A percentile compares a stretch with the other conserved stretches of the same genome.
phyloP scores from a whole-genome alignment of 768 basidiomycete species.

The Gymnopilus junonius region DNA sequence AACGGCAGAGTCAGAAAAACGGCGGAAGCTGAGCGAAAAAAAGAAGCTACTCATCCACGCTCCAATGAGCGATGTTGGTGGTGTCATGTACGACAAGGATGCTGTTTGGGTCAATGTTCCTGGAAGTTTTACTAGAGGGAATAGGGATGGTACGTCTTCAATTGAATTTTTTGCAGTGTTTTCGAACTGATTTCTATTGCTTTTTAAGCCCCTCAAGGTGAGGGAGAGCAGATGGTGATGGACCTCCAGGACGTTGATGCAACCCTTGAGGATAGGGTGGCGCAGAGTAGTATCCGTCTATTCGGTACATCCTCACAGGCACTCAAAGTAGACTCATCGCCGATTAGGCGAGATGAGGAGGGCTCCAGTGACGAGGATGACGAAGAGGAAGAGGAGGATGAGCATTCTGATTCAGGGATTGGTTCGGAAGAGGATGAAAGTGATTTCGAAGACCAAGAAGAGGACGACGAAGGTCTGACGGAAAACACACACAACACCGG shows the following conservation, averaged over 20 bases:
- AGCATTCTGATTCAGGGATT: constrained; percentile 36
- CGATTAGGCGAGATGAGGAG: constrained; percentile 28
- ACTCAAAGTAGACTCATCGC: constrained; percentile 52
- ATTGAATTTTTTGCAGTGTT: constrained; percentile 28
- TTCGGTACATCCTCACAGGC: constrained; percentile 81
- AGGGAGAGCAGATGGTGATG: constrained; percentile 98
- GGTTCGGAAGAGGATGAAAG: constrained; percentile 33
- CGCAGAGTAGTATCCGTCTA: constrained; percentile 80
- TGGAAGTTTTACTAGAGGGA: constrained; percentile 88
- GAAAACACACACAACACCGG: constrained; percentile 48
- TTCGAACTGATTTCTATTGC: constrained; percentile 44
- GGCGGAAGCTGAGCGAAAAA: constrained; percentile 93
- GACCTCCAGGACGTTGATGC: constrained; percentile 85
- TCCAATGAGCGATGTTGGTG: constrained; percentile 98
- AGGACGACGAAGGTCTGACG: constrained; percentile 27
- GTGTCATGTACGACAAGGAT: constrained; percentile 97
- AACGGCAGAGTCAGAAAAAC: constrained; percentile 87
- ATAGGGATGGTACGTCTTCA: constrained; percentile 56
- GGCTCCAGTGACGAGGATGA: constrained; percentile 36
- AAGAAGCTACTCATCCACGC: constrained; percentile 91
- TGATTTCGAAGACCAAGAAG: constrained; percentile 17
- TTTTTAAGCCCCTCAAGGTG: constrained; percentile 73
- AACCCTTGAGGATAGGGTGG: constrained; percentile 86
- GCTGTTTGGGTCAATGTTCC: constrained; percentile 98
- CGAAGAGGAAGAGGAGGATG: constrained; percentile 37